phyloP scores from a whole-genome alignment of 192 early-diverging fungal genomes.

The Linnemannia exigua region DNA sequence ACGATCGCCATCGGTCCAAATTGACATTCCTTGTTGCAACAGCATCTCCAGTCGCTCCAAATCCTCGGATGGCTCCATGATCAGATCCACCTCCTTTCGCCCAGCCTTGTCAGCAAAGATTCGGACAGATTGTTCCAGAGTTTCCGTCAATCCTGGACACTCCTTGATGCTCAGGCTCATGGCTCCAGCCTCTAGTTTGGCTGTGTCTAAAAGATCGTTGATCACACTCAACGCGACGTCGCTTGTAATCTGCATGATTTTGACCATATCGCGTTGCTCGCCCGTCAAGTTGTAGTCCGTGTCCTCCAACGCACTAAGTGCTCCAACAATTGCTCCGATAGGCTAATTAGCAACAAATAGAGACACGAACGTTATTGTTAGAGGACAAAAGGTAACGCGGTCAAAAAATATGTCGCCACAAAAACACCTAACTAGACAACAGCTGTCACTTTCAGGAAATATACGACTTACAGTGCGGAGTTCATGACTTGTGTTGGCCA shows the following conservation, averaged over 20 bases:
- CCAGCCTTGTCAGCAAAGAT: conserved; percentile 58
- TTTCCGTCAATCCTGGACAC: conserved; percentile 57
- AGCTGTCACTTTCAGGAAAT: neutral
- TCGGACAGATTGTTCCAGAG: conserved; percentile 55
- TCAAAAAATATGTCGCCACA: neutral
- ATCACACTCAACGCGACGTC: conserved; percentile 57
- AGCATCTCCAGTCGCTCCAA: conserved; percentile 55
- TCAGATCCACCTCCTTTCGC: conserved; percentile 58
- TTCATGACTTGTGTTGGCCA: conserved; percentile 59
- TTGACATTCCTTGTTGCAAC: conserved; percentile 31
- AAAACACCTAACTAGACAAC: neutral
- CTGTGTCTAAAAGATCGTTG: conserved; percentile 59
- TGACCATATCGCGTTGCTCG: conserved; percentile 60
- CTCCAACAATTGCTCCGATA: conserved; percentile 60
- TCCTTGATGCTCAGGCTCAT: conserved; percentile 59
- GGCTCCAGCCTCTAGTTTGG: conserved; percentile 57
- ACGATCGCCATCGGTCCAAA: conserved; percentile 39
- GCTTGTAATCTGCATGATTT: conserved; percentile 59
- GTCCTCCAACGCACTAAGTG: conserved; percentile 57
- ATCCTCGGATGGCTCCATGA: conserved; percentile 64
- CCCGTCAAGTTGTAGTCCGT: conserved; percentile 48
- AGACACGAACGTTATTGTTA: neutral
- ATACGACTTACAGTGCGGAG: conserved; percentile 40
- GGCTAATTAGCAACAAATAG: conserved; percentile 9
- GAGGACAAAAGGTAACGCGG: neutral